Evolutionary conservation across 169 alveolate genomes (phyloP).

Genomic region (Plasmodium gallinaceum): DNA sequence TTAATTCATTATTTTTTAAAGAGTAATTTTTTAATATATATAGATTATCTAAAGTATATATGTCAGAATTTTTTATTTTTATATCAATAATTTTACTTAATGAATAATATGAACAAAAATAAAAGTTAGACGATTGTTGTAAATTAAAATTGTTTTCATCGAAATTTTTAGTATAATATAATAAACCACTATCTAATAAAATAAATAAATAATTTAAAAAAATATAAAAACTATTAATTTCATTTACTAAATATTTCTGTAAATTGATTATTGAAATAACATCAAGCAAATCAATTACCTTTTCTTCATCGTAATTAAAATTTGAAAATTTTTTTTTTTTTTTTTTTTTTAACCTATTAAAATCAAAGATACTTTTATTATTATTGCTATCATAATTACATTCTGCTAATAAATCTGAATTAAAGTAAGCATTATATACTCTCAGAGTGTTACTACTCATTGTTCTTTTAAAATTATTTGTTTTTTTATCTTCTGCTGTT

Average conservation of each 20-base stretch:
- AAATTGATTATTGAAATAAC: constrained; percentile 32
- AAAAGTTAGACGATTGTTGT: constrained; percentile 22
- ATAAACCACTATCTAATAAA: constrained; percentile 37
- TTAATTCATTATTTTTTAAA: constrained; percentile 12
- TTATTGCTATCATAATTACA: not conserved
- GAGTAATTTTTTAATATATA: constrained; percentile 25
- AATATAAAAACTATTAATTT: constrained; percentile 9
- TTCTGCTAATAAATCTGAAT: not conserved
- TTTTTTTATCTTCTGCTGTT: not conserved
- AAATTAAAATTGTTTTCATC: not conserved
- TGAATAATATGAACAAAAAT: constrained; percentile 9
- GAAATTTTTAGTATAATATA: constrained; percentile 32
- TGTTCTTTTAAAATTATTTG: constrained; percentile 4
- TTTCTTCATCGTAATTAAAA: constrained; percentile 13
- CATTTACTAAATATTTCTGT: constrained; percentile 16
- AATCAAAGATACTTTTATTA: not conserved
- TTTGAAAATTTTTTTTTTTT: constrained; percentile 25
- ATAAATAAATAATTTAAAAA: constrained; percentile 4
- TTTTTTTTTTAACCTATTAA: constrained; percentile 8
- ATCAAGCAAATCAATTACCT: constrained; percentile 2
- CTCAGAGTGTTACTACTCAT: not conserved
- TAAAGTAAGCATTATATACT: not conserved
- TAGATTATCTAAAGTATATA: constrained; percentile 33
- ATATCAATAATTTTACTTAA: constrained; percentile 26
- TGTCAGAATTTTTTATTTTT: constrained; percentile 3